A percentile compares a stretch with the other conserved stretches of the same genome.
These are phyloP conservation scores for Dianthus caryophyllus DNA, from an alignment of 148 eudicot species.

Conservation along the genomic window DNA sequence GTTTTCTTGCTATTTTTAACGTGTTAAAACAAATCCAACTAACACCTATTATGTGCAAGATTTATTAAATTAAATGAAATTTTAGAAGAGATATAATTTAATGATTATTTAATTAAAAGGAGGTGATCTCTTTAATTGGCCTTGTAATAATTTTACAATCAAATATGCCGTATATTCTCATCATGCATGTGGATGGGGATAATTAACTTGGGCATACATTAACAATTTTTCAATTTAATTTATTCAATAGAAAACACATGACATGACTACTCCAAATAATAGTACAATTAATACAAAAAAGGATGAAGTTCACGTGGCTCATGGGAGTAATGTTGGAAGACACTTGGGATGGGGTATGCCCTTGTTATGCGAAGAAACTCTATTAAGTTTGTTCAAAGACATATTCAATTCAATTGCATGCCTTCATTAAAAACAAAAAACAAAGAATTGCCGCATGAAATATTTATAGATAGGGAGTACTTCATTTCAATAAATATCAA, in stretches of 20 bases:
- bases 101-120: constrained; percentile 28
- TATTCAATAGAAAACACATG: constrained; percentile 3
- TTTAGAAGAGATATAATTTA: constrained; percentile 8
- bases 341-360: too few species aligned
- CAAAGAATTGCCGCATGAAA: too few species aligned
- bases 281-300: too few species aligned
- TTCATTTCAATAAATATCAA: too few species aligned
- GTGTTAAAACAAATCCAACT: constrained; percentile 26
- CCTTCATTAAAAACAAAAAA: too few species aligned
- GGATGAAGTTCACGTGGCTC: too few species aligned
- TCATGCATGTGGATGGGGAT: constrained; percentile 25
- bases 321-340: too few species aligned
- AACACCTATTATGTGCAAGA: constrained; percentile 2
- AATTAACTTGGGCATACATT: constrained; percentile 13
- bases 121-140: constrained; percentile 20
- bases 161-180: constrained; percentile 9
- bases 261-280: too few species aligned
- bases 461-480: too few species aligned
- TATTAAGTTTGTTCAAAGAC: too few species aligned
- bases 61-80: neutral
- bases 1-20: neutral
- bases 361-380: too few species aligned
- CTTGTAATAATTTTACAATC: constrained; percentile 35
- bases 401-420: too few species aligned
- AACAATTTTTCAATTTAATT: neutral